These are phyloP conservation scores for Pyrus bretschneideri DNA, from an alignment of 306 rosid species.

Conservation along the genomic window DNA sequence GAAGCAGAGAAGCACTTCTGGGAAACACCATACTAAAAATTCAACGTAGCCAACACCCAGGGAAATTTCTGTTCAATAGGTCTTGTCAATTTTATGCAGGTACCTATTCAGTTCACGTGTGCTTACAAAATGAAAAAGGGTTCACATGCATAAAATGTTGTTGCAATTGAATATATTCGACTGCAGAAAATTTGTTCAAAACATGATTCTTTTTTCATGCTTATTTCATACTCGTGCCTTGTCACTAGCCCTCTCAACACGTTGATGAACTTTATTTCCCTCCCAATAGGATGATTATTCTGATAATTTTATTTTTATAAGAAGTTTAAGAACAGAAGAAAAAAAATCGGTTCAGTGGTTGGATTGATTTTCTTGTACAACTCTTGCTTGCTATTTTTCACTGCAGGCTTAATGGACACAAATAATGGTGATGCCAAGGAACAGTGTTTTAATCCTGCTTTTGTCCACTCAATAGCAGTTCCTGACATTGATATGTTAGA, in stretches of 20 bases:
- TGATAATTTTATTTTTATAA: background rate
- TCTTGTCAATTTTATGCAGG: background rate
- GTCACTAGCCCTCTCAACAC: background rate
- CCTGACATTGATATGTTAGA: slow-evolving; percentile 78
- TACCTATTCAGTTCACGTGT: background rate
- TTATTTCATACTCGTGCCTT: background rate
- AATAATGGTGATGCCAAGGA: slow-evolving; percentile 34
- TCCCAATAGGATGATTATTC: background rate
- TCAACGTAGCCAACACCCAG: background rate
- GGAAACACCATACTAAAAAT: background rate
- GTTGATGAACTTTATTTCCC: background rate
- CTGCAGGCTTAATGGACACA: slow-evolving; percentile 48
- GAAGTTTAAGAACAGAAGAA: background rate
- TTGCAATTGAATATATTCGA: background rate
- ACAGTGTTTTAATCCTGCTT: slow-evolving; percentile 83
- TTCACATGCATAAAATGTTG: background rate
- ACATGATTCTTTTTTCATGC: background rate
- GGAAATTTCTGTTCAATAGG: background rate
- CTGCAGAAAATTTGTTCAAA: background rate
- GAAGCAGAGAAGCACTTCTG: background rate
- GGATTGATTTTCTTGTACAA: background rate
- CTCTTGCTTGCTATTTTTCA: slow-evolving; percentile 10
- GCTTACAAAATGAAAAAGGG: background rate
- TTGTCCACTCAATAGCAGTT: slow-evolving; percentile 70
- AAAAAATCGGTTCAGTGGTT: background rate